A percentile compares a stretch with the other conserved stretches of the same genome.
phyloP scores from a whole-genome alignment of 176 grass and related monocot species.

The Hyparrhenia diplandra region DNA sequence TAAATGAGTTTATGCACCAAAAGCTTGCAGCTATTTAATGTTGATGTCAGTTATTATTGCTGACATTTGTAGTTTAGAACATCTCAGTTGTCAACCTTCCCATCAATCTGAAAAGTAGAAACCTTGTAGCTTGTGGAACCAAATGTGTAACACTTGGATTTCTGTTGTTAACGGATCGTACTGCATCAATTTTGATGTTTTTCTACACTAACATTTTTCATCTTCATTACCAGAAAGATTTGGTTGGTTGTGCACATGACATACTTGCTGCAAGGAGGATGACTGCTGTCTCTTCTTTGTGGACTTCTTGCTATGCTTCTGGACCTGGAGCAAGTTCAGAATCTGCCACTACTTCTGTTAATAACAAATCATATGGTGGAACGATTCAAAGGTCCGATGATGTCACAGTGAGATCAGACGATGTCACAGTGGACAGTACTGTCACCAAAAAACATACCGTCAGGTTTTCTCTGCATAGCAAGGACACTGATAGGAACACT shows the following conservation, averaged over 20 bases:
- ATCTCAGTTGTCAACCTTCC: not conserved
- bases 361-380: constrained; percentile 88
- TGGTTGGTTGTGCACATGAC: constrained; percentile 74
- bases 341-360: constrained; percentile 97
- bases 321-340: constrained; percentile 79
- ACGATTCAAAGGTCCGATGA: constrained; percentile 71
- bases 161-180: not conserved
- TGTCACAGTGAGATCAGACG: constrained; percentile 30
- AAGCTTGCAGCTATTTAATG: not conserved
- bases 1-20: not conserved
- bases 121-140: not conserved
- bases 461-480: constrained; percentile 59
- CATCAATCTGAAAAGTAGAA: not conserved
- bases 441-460: constrained; percentile 61
- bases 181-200: not conserved
- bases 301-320: constrained; percentile 37
- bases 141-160: not conserved
- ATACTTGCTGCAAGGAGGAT: constrained; percentile 68
- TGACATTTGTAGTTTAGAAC: not conserved
- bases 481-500: constrained; percentile 60
- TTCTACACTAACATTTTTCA: constrained; percentile 1
- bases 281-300: constrained; percentile 36
- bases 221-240: constrained; percentile 66
- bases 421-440: constrained; percentile 82
- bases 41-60: not conserved